A percentile compares a stretch with the other conserved stretches of the same genome.
These are phyloP conservation scores for Poronia punctata DNA, from an alignment of 495 filamentous ascomycete species.

Conservation along the genomic window DNA sequence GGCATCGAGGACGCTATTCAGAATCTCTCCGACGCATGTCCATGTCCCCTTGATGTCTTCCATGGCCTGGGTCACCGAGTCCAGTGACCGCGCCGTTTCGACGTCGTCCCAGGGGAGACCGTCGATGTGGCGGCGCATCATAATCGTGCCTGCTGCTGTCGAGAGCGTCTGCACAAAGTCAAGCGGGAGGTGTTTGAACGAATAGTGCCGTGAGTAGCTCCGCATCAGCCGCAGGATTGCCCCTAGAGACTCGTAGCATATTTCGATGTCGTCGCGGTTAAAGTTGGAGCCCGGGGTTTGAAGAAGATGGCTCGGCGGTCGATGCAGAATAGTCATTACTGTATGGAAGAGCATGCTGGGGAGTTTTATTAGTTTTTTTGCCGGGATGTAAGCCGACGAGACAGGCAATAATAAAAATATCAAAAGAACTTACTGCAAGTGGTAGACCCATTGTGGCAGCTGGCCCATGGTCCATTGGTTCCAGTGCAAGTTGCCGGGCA, in stretches of 20 bases:
- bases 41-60: conserved; percentile 22
- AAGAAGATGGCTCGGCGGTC: conserved; percentile 23
- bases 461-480: conserved; percentile 25
- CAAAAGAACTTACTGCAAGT: conserved; percentile 23
- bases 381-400: too few species aligned
- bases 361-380: conserved; percentile 2
- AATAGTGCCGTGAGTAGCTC: conserved; percentile 21
- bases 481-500: conserved; percentile 27
- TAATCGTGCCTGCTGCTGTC: conserved; percentile 23
- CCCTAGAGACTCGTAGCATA: conserved; percentile 27
- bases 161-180: conserved; percentile 29
- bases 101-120: conserved; percentile 16
- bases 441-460: conserved; percentile 22
- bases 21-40: conserved; percentile 19
- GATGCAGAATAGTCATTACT: conserved; percentile 27
- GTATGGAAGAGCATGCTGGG: conserved; percentile 28
- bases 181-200: conserved; percentile 22
- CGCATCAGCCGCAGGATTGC: conserved; percentile 23
- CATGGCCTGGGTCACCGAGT: conserved; percentile 22
- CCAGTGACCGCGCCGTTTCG: conserved; percentile 16
- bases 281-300: conserved; percentile 14
- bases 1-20: conserved; percentile 5
- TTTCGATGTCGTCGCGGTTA: conserved; percentile 18
- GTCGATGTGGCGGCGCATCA: conserved; percentile 25
- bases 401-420: too few species aligned